Base-by-base conservation (phyloP, 1,284 basidiomycete species). In the Fistulina hepatica region DNA sequence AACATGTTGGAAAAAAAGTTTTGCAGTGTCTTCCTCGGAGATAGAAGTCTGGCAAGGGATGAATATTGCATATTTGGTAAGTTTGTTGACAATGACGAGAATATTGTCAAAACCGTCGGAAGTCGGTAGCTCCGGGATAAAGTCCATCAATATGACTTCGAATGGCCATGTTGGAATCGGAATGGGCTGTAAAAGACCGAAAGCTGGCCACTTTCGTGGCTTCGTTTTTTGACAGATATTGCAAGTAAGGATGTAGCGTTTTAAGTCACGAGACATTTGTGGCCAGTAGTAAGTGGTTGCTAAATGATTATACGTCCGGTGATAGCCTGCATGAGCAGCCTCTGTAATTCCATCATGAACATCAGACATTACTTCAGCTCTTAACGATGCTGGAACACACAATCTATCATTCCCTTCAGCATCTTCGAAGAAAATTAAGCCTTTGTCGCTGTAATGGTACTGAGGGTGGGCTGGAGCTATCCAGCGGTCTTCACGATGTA, bases 31-130 rank as follows among this genome's bases (percentile, higher is more conserved):
- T 33, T 43, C 37, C 3, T 46, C 41, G 2, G 36, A 45, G 0
- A 57, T 40, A 4, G 27, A 32, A n/a, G 50, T 58, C 0, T 36
- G 40, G 5, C 52, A 54, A 0, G 59, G 58, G 1, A 63, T 54
- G 35, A 69, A 59, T 25, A 59, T 47, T 3, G 55, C 53, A 44
- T 52, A 52, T 45, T 73, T 71, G 7, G 62, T 63, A 19, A 67
- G 50, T 10, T 51, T 51, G 45, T 61, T 53, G 6, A 61, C 50
- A 8, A 62, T 48, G 12, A 57, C 52, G 10, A 62, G 39, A 6
- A 63, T 45, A n/a, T 48, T 40, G 23, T 59, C 57, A 3, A 51
- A 44, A 12, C 44, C 48, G 5, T 48, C 17, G 0, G 56, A 59
- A 6, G 6, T 5, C 0, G 69, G 69, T 1, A 73, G 51, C 13